Conservation (phyloP, 768 basidiomycete species). For the Agrocybe pediades region DNA sequence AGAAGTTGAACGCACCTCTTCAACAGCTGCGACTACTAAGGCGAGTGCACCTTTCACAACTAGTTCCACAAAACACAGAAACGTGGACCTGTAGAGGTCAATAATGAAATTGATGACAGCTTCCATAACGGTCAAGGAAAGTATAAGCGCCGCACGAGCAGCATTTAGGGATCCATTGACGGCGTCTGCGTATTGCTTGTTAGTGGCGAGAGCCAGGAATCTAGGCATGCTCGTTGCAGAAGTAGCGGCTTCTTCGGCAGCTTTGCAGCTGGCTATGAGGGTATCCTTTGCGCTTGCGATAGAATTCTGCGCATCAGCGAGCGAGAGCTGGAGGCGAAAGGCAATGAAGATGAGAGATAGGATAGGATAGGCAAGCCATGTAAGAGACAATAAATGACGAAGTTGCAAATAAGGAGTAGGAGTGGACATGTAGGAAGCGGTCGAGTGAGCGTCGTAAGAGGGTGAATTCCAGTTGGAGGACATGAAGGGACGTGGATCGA, state of each 20-base stretch:
- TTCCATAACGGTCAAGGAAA: constrained; percentile 84
- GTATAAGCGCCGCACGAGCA: constrained; percentile 70
- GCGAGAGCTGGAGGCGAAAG: constrained; percentile 78
- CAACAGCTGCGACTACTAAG: constrained; percentile 78
- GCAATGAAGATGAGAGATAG: constrained; percentile 87
- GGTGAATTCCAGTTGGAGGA: constrained; percentile 42
- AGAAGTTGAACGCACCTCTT: constrained; percentile 54
- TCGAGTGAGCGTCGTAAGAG: constrained; percentile 55
- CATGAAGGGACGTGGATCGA: constrained; percentile 39
- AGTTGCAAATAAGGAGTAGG: constrained; percentile 86
- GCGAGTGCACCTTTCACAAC: constrained; percentile 80
- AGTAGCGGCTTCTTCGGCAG: constrained; percentile 82
- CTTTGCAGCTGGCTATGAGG: constrained; percentile 82
- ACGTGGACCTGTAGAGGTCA: constrained; percentile 89
- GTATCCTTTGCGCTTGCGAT: constrained; percentile 71
- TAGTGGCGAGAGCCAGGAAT: constrained; percentile 85
- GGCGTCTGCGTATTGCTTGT: constrained; percentile 74
- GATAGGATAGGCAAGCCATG: constrained; percentile 91
- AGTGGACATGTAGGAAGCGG: constrained; percentile 26
- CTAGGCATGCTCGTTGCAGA: constrained; percentile 84
- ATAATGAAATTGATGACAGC: constrained; percentile 89
- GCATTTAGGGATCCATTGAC: constrained; percentile 80
- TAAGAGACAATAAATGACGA: constrained; percentile 79
- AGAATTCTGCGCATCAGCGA: constrained; percentile 65
- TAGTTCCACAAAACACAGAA: constrained; percentile 92